These are phyloP conservation scores for Aspergillus brunneoviolaceus DNA, from an alignment of 2,329 filamentous ascomycete genomes.

Conservation along the genomic window DNA sequence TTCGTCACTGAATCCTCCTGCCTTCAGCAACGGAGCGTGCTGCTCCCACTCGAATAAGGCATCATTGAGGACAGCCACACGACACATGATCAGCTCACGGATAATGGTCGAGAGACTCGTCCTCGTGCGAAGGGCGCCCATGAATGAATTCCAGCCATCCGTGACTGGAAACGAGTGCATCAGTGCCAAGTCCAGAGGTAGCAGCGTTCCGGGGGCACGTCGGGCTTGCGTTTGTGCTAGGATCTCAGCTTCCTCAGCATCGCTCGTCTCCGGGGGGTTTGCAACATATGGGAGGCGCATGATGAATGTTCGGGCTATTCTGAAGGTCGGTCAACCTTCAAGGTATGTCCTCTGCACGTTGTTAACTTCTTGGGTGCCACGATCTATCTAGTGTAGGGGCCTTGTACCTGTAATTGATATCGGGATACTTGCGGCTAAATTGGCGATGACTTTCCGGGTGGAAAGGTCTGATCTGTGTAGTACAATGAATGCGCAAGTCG, in stretches of 20 bases:
- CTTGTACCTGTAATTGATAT: neutral
- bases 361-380: neutral
- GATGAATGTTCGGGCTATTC: conserved; percentile 13
- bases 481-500: neutral
- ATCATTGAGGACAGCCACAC: conserved; percentile 75
- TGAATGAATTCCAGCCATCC: conserved; percentile 60
- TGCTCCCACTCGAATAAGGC: conserved; percentile 86
- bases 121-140: conserved; percentile 55
- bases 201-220: conserved; percentile 50
- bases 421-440: neutral
- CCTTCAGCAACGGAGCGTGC: conserved; percentile 71
- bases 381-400: neutral
- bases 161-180: conserved; percentile 56
- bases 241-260: conserved; percentile 50
- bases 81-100: conserved; percentile 76
- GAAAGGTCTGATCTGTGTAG: neutral
- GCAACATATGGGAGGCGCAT: conserved; percentile 58
- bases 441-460: neutral
- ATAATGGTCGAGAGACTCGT: conserved; percentile 53
- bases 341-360: neutral
- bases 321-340: neutral
- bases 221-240: conserved; percentile 53
- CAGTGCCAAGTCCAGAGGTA: conserved; percentile 55
- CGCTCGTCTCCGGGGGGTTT: conserved; percentile 50
- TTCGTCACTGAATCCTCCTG: conserved; percentile 55